Percentiles rank a stretch among this genome's conserved stretches.
These are phyloP conservation scores for Rhizopogon vinicolor DNA, from an alignment of 768 basidiomycete species.

Conservation along the genomic window DNA sequence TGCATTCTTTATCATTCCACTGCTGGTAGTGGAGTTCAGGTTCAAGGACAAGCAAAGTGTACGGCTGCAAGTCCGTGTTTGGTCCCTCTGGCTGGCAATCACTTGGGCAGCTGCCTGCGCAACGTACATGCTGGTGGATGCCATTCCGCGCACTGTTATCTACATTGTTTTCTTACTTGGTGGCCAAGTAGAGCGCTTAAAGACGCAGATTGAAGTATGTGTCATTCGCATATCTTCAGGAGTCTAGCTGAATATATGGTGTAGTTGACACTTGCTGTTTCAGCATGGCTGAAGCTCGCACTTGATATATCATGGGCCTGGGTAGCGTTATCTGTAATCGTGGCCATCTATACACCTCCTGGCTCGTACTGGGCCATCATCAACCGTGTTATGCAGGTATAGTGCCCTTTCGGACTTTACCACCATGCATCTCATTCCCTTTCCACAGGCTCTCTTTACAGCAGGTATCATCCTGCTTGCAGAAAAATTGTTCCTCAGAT, in stretches of 20 bases:
- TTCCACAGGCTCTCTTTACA: slow-evolving; percentile 40
- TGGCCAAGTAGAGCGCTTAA: slow-evolving; percentile 60
- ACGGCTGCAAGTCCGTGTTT: slow-evolving; percentile 53
- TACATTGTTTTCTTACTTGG: slow-evolving; percentile 49
- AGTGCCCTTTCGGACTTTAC: slow-evolving; percentile 8
- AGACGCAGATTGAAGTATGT: slow-evolving; percentile 62
- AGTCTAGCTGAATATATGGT: neutral
- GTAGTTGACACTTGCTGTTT: slow-evolving; percentile 64
- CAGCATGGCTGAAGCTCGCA: slow-evolving; percentile 65
- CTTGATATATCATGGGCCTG: slow-evolving; percentile 69
- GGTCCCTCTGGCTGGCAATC: slow-evolving; percentile 67
- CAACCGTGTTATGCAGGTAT: slow-evolving; percentile 69
- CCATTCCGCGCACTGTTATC: slow-evolving; percentile 53
- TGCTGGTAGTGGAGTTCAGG: slow-evolving; percentile 61
- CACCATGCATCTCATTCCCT: neutral
- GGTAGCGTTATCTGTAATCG: slow-evolving; percentile 66
- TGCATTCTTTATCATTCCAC: slow-evolving; percentile 63
- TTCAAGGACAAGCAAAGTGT: slow-evolving; percentile 43
- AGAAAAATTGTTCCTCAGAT: slow-evolving; percentile 63
- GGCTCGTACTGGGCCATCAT: slow-evolving; percentile 64
- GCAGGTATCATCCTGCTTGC: slow-evolving; percentile 38
- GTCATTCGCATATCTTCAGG: slow-evolving; percentile 4
- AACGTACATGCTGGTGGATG: slow-evolving; percentile 63
- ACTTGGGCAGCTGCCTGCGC: slow-evolving; percentile 58
- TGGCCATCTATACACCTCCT: slow-evolving; percentile 51